Conservation (phyloP, 2,329 filamentous ascomycete species). For the Sporothrix inflata region DNA sequence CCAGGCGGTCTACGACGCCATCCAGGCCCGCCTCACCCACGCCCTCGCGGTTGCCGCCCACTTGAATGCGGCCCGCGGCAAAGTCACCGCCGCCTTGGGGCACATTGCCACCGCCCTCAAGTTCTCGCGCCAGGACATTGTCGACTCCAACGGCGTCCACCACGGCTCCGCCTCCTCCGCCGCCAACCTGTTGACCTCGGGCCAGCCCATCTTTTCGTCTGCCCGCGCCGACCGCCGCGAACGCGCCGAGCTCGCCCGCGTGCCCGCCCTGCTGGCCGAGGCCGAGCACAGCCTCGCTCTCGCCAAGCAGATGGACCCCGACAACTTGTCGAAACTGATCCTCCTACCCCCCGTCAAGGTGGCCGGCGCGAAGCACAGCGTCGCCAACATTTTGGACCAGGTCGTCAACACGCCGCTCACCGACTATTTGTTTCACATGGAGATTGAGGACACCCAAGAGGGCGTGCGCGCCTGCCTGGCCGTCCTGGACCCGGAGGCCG, state of each 20-base stretch:
- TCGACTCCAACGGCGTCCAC: not conserved
- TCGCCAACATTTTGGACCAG: slow-evolving; percentile 9
- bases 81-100: not conserved
- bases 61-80: not conserved
- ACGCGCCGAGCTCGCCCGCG: not conserved
- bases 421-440: slow-evolving; percentile 11
- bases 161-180: not conserved
- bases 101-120: not conserved
- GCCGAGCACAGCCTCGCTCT: slow-evolving; percentile 7
- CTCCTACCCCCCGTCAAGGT: not conserved
- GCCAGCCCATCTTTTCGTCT: not conserved
- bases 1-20: slow-evolving; percentile 14
- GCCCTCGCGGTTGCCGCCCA: slow-evolving; percentile 9
- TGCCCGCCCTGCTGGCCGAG: not conserved
- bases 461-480: not conserved
- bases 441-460: slow-evolving; percentile 1
- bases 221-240: not conserved
- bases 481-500: not conserved
- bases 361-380: not conserved
- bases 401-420: slow-evolving; percentile 10
- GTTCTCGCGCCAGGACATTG: slow-evolving; percentile 7
- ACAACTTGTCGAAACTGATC: not conserved
- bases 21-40: slow-evolving; percentile 15
- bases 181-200: not conserved
- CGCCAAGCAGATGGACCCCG: slow-evolving; percentile 11